Conservation (phyloP, 306 rosid species). For the Vigna nakashimae region DNA sequence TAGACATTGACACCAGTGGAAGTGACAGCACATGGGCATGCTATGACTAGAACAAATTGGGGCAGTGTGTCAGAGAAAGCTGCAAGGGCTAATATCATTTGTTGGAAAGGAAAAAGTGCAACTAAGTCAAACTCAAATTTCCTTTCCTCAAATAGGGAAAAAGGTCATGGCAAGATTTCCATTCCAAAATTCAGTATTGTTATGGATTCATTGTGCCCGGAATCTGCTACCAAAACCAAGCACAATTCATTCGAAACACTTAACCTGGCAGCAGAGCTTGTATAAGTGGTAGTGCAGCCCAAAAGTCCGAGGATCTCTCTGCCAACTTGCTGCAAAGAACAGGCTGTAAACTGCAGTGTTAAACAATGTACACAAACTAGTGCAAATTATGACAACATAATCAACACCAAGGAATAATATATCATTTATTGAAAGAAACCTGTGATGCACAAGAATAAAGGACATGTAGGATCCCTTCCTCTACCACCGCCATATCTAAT, state of each 20-base stretch:
- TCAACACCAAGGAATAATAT: slow-evolving; percentile 11
- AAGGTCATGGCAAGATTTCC: not conserved
- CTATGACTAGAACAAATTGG: not conserved
- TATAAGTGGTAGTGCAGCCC: slow-evolving; percentile 81
- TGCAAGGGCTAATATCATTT: not conserved
- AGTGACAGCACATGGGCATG: not conserved
- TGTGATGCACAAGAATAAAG: slow-evolving; percentile 93
- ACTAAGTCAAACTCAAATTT: not conserved
- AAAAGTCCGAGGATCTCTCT: slow-evolving; percentile 74
- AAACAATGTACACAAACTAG: slow-evolving; percentile 49
- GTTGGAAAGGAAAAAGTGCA: not conserved
- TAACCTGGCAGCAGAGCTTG: slow-evolving; percentile 95
- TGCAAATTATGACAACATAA: slow-evolving; percentile 36
- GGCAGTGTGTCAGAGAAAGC: not conserved
- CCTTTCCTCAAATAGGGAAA: slow-evolving; percentile 8
- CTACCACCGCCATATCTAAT: slow-evolving; percentile 84
- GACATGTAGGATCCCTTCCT: slow-evolving; percentile 89
- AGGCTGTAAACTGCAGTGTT: slow-evolving; percentile 70
- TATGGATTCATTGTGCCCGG: slow-evolving; percentile 22
- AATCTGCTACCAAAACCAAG: slow-evolving; percentile 22
- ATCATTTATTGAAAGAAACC: slow-evolving; percentile 61
- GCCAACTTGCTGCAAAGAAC: slow-evolving; percentile 87
- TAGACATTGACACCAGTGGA: not conserved
- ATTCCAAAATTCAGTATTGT: slow-evolving; percentile 14
- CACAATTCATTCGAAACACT: slow-evolving; percentile 36